Evolutionary conservation across 768 basidiomycete genomes (phyloP).

Genomic region (Tylopilus sp.): DNA sequence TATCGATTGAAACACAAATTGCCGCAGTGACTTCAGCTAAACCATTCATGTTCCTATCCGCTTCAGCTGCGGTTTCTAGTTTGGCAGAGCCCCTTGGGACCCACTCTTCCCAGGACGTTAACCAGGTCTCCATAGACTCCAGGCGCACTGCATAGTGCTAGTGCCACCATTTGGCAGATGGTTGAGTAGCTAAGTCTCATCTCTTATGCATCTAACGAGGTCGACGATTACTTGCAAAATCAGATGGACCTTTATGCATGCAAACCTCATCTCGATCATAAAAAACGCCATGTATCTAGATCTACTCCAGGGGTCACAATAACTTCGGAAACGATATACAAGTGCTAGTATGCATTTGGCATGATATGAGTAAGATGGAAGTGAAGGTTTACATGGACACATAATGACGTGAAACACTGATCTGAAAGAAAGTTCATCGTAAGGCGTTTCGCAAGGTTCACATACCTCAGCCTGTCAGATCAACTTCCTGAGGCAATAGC

Average conservation of each 20-base stretch:
- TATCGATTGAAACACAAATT: too few relatives aligned
- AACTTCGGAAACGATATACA: not conserved
- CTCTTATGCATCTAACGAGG: too few relatives aligned
- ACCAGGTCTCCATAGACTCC: too few relatives aligned
- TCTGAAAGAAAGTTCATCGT: not conserved
- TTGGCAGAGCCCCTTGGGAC: too few relatives aligned
- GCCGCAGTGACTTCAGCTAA: too few relatives aligned
- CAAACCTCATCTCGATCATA: conserved; percentile 1
- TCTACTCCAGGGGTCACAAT: not conserved
- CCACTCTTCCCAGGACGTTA: too few relatives aligned
- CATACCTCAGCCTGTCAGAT: not conserved
- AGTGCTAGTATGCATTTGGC: not conserved
- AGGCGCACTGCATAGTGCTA: too few relatives aligned
- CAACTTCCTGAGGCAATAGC: conserved; percentile 16
- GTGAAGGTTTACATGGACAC: not conserved
- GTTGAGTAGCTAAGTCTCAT: too few relatives aligned
- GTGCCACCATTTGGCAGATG: too few relatives aligned
- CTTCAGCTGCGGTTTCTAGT: too few relatives aligned
- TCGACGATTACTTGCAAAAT: not conserved
- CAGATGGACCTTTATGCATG: not conserved
- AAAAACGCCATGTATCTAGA: not conserved
- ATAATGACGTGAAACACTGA: not conserved
- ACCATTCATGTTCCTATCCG: too few relatives aligned
- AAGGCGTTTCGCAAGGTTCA: not conserved
- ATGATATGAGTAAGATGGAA: not conserved